phyloP scores from a whole-genome alignment of 306 rosid species.

The Arachis hypogaea region DNA sequence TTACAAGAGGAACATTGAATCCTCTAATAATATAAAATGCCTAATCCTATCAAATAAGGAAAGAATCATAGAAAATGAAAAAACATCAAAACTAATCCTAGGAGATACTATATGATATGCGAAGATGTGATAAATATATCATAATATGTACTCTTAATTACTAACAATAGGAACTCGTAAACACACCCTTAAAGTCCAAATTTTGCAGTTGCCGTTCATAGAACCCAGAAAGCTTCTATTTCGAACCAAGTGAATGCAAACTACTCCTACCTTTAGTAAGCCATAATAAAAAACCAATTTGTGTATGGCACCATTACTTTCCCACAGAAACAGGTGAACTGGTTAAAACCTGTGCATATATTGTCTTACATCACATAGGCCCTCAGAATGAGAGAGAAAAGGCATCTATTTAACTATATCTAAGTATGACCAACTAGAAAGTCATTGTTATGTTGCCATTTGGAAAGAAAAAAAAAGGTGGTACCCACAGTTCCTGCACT shows the following conservation, averaged over 20 bases:
- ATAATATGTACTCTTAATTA: too few species aligned
- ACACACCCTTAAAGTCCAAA: constrained; percentile 1
- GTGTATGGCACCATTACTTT: neutral
- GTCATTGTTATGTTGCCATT: neutral
- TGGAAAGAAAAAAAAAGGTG: constrained; percentile 4
- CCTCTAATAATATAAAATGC: too few species aligned
- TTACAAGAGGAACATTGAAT: too few species aligned
- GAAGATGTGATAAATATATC: too few species aligned
- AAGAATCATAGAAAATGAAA: too few species aligned
- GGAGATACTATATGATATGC: too few species aligned
- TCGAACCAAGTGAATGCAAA: neutral
- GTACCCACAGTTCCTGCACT: constrained; percentile 97
- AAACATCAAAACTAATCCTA: too few species aligned
- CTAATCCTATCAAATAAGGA: too few species aligned
- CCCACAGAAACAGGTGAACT: neutral
- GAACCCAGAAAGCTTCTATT: neutral
- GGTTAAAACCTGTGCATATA: neutral
- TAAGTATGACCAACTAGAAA: constrained; percentile 13
- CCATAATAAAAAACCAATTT: constrained; percentile 2
- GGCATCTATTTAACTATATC: constrained; percentile 1
- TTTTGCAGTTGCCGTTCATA: neutral
- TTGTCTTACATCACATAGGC: neutral
- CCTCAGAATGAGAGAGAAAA: neutral
- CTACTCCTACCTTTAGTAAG: neutral
- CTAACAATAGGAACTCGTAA: too few species aligned